phyloP scores from a whole-genome alignment of 108 stramenopile genomes.

The Nitzschia sp. region DNA sequence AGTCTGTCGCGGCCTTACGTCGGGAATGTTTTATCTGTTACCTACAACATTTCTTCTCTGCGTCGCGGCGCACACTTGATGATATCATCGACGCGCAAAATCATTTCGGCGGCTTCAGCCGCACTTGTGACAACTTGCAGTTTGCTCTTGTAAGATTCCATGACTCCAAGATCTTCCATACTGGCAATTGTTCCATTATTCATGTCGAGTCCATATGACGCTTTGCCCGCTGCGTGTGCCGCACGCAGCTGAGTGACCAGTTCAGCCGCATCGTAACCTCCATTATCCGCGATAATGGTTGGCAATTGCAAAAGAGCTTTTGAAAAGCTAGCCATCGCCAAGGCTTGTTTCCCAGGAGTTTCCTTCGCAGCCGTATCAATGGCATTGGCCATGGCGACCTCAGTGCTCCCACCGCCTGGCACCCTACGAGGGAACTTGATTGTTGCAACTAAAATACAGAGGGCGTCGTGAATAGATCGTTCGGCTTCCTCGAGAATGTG shows the following conservation, averaged over 20 bases:
- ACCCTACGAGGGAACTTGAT: conserved; percentile 95
- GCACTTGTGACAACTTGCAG: conserved; percentile 95
- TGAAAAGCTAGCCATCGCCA: conserved; percentile 98
- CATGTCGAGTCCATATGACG: conserved; percentile 94
- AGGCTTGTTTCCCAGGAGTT: conserved; percentile 95
- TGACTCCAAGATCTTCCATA: conserved; percentile 95
- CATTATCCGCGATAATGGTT: conserved; percentile 98
- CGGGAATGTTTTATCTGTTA: no score
- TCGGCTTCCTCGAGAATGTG: conserved; percentile 98
- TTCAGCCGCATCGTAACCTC: conserved; percentile 98
- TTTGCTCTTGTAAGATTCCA: conserved; percentile 95
- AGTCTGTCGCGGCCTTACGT: no score
- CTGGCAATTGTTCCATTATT: conserved; percentile 90
- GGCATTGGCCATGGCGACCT: conserved; percentile 91
- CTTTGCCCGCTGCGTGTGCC: conserved; percentile 87
- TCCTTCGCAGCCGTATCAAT: conserved; percentile 87
- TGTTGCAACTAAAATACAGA: conserved; percentile 94
- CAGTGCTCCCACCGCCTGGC: conserved; percentile 97
- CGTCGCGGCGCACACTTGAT: conserved; percentile 97
- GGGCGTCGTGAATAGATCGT: conserved; percentile 96
- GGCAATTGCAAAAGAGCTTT: conserved; percentile 94
- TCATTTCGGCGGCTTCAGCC: conserved; percentile 99
- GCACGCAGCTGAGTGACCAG: conserved; percentile 95
- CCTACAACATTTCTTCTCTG: conserved; percentile 67
- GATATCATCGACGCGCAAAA: conserved; percentile 98